These are phyloP conservation scores for Polyporus arcularius DNA, from an alignment of 768 basidiomycete species.

Conservation along the genomic window DNA sequence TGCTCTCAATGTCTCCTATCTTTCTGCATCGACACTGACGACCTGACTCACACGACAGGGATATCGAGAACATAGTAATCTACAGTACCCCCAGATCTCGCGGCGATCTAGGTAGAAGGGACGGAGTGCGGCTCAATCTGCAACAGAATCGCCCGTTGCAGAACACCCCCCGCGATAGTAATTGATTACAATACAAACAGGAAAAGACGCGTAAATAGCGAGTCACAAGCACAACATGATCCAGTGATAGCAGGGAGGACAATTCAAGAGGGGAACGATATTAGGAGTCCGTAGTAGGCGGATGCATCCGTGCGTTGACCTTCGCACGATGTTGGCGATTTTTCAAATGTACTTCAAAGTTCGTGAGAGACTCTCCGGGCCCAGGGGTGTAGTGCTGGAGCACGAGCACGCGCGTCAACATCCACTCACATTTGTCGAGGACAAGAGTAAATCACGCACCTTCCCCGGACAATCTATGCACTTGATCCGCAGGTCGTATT, in stretches of 20 bases:
- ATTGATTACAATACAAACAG: constrained; percentile 17
- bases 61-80: too few relatives aligned
- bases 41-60: too few relatives aligned
- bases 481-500: constrained; percentile 87
- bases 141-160: too few relatives aligned
- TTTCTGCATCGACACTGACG: too few relatives aligned
- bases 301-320: constrained; percentile 58
- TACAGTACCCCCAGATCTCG: too few relatives aligned
- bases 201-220: constrained; percentile 17
- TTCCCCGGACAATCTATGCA: constrained; percentile 94
- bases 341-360: constrained; percentile 92
- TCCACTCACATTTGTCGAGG: background rate
- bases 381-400: constrained; percentile 86
- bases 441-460: constrained; percentile 39
- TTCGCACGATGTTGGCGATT: constrained; percentile 78
- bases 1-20: too few relatives aligned
- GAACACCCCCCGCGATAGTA: too few relatives aligned
- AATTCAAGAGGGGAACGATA: background rate
- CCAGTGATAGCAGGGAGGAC: constrained; percentile 17
- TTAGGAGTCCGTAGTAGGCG: constrained; percentile 16
- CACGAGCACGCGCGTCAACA: constrained; percentile 8
- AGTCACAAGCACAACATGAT: constrained; percentile 21
- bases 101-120: too few relatives aligned
- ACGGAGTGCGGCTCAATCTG: too few relatives aligned
- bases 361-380: constrained; percentile 80